These are phyloP conservation scores for Tephrocybe sp. DNA, from an alignment of 768 basidiomycete genomes.

Conservation along the genomic window DNA sequence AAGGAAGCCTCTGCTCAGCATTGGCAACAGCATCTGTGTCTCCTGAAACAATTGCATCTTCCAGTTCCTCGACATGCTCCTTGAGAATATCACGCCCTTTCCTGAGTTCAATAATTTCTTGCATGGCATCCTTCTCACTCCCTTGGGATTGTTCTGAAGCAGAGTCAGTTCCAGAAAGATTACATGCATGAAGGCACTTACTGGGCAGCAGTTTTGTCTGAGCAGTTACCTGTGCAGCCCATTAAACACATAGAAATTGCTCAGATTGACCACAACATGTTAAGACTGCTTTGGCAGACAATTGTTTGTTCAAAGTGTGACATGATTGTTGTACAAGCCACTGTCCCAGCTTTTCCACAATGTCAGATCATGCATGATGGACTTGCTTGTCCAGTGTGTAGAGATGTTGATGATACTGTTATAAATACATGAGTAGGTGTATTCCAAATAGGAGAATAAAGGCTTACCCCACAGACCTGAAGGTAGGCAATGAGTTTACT, in stretches of 20 bases:
- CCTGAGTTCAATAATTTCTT: constrained; percentile 5
- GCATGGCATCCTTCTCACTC: constrained; percentile 1
- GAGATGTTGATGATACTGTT: not conserved
- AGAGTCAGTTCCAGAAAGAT: not conserved
- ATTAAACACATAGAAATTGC: constrained; percentile 8
- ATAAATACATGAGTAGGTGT: no score
- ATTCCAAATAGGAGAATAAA: no score
- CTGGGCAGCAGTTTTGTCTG: no score
- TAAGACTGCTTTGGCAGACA: constrained; percentile 1
- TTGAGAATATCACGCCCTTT: constrained; percentile 1
- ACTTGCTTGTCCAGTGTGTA: not conserved
- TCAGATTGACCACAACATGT: not conserved
- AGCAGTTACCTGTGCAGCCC: constrained; percentile 19
- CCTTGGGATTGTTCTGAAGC: constrained; percentile 7
- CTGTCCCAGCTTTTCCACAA: not conserved
- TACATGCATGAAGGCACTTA: not conserved
- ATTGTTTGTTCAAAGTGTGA: not conserved
- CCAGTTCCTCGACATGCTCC: no score
- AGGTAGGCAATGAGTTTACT: no score
- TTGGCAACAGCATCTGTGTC: not conserved
- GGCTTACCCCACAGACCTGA: no score
- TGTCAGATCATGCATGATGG: not conserved
- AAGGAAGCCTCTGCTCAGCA: no score
- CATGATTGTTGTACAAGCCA: not conserved
- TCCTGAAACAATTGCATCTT: not conserved